A percentile compares a stretch with the other conserved stretches of the same genome.
Conservation (phyloP, 176 grass and related monocot genomes). For the Triticum turgidum region DNA sequence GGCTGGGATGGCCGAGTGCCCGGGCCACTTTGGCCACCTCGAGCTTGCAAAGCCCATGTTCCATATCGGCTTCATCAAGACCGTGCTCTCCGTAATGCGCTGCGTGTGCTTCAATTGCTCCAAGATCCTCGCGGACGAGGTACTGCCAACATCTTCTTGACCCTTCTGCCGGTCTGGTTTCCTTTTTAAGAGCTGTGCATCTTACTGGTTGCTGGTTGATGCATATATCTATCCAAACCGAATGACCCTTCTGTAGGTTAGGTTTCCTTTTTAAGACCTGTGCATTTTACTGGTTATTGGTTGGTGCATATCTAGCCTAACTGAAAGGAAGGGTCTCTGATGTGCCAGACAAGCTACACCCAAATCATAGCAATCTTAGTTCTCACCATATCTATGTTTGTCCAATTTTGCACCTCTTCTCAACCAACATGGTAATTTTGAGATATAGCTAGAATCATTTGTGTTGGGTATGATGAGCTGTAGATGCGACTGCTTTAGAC, state of each 20-base stretch:
- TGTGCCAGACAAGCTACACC: too few species aligned
- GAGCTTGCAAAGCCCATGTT: constrained; percentile 97
- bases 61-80: constrained; percentile 95
- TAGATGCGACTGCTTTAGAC: neutral
- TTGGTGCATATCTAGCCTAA: neutral
- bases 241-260: neutral
- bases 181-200: neutral
- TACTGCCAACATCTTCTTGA: constrained; percentile 13
- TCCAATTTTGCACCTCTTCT: neutral
- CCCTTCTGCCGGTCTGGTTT: neutral
- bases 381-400: neutral
- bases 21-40: constrained; percentile 96
- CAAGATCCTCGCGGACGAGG: constrained; percentile 97
- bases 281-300: neutral
- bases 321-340: neutral
- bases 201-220: neutral
- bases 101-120: constrained; percentile 99
- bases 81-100: constrained; percentile 90
- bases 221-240: neutral
- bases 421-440: neutral
- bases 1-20: constrained; percentile 95
- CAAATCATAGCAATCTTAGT: neutral
- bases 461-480: neutral
- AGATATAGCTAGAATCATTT: neutral
- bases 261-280: neutral